phyloP scores from a whole-genome alignment of 2,329 filamentous ascomycete species.

The Exophiala alcalophila region DNA sequence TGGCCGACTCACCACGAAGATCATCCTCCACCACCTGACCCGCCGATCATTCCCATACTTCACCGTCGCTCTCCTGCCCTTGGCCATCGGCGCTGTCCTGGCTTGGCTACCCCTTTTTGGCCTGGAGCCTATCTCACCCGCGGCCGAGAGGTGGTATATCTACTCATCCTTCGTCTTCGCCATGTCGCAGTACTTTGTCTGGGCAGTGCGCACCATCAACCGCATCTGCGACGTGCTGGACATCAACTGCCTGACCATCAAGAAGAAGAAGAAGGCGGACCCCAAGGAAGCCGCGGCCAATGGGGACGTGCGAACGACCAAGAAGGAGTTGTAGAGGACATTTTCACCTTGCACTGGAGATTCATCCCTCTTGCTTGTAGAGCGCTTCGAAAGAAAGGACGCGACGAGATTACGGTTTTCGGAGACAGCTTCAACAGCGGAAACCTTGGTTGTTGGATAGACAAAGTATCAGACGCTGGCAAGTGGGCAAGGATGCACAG shows the following conservation, averaged over 20 bases:
- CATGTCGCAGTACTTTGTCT: slow-evolving; percentile 81
- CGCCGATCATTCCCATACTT: slow-evolving; percentile 94
- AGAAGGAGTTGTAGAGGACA: slow-evolving; percentile 19
- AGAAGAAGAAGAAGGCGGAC: slow-evolving; percentile 25
- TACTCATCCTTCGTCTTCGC: slow-evolving; percentile 81
- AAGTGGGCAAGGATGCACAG: too few relatives aligned
- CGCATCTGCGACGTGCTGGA: slow-evolving; percentile 89
- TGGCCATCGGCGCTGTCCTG: slow-evolving; percentile 79
- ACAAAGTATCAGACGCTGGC: too few relatives aligned
- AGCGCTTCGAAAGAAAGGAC: too few relatives aligned
- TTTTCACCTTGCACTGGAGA: too few relatives aligned
- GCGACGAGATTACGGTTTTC: too few relatives aligned
- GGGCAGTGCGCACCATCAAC: slow-evolving; percentile 86
- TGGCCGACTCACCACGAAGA: slow-evolving; percentile 97
- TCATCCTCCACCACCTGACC: slow-evolving; percentile 93
- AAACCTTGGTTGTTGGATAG: too few relatives aligned
- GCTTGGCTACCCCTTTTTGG: slow-evolving; percentile 79
- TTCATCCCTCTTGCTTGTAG: too few relatives aligned
- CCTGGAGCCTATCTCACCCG: slow-evolving; percentile 57
- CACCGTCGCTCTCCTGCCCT: slow-evolving; percentile 84
- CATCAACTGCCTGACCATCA: slow-evolving; percentile 91
- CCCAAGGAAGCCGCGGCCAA: slow-evolving; percentile 9
- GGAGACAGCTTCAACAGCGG: too few relatives aligned
- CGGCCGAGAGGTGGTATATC: slow-evolving; percentile 74
- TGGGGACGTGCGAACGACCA: slow-evolving; percentile 12